Base-by-base conservation (phyloP, 345 rosid species). In the Fremontodendron californicum region DNA sequence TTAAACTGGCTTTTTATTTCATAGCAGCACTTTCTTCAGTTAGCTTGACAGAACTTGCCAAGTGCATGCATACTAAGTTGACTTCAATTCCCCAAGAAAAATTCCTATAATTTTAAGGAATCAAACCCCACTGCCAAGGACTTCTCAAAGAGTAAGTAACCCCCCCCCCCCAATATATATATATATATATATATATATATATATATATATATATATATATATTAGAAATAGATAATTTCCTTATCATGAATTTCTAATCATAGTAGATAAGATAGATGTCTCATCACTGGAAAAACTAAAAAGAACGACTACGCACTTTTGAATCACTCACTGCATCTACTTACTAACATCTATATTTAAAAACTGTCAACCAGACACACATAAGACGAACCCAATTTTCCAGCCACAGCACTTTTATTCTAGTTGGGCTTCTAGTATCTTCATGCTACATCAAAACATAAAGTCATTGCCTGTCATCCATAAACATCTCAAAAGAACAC, bases 371-470 rank as follows among this genome's bases (percentile, higher is more conserved):
- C 10, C n/a, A n/a, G n/a, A 6, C 71, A 19, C 29, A 40, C 71
- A 66, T 18, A 49, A 67, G 35, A 11, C 2, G 35, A 0, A 66
- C 71, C 31, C 29, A 42, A 21, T 40, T 42, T 64, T 2, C 33
- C 15, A 66, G 51, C 8, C 71, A 66, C 51, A 13, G 27, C 35
- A 7, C 6, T 40, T 23, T 42, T 67, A n/a, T 42, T 15, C 23
- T 67, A 43, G 35, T 43, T 67, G 35, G 35, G 31, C 10, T 39
- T 13, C 13, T 42, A 40, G 71, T 51, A 66, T 65, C 71, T 66
- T 66, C 35, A 42, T 21, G 43, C 72, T 21, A 19, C 71, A 40
- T 40, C 71, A 66, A 40, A 63, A 63, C 68, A 35, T 63, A 63
- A 40, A 9, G 0, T 21, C 49, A 40, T 66, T 66, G 18, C 19